Percentiles rank a stretch among this genome's conserved stretches.
Conservation (phyloP, 2,329 filamentous ascomycete genomes). For the Talaromyces sp. region DNA sequence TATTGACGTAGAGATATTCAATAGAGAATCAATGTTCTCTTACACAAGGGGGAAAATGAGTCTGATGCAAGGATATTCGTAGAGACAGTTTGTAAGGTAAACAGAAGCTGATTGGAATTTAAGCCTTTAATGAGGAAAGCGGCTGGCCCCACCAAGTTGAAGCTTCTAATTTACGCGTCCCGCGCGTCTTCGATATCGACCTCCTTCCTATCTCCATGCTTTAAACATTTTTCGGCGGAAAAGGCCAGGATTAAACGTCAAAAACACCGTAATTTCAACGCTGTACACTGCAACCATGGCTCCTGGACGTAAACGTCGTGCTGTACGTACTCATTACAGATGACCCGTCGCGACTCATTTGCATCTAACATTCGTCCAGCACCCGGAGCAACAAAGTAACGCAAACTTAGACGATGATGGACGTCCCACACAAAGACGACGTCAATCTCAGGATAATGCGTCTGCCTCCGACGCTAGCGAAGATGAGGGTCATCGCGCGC, state of each 20-base stretch:
- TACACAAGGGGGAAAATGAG: background rate
- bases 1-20: background rate
- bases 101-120: background rate
- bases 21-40: background rate
- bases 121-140: background rate
- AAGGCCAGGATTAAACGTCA: no score
- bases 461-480: conserved; percentile 20
- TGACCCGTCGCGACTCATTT: background rate
- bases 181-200: conserved; percentile 1
- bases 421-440: conserved; percentile 9
- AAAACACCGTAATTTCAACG: background rate
- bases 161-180: conserved; percentile 10
- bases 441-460: conserved; percentile 11
- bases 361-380: background rate
- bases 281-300: conserved; percentile 9
- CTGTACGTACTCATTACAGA: conserved; percentile 15
- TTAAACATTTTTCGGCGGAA: background rate
- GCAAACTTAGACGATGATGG: conserved; percentile 20
- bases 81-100: background rate
- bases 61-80: background rate
- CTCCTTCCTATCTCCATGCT: background rate
- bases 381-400: conserved; percentile 21
- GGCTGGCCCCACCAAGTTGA: background rate
- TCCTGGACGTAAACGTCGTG: conserved; percentile 19
- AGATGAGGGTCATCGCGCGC: conserved; percentile 25